phyloP scores from a whole-genome alignment of 2,329 filamentous ascomycete species.

The Curvularia spicifera region DNA sequence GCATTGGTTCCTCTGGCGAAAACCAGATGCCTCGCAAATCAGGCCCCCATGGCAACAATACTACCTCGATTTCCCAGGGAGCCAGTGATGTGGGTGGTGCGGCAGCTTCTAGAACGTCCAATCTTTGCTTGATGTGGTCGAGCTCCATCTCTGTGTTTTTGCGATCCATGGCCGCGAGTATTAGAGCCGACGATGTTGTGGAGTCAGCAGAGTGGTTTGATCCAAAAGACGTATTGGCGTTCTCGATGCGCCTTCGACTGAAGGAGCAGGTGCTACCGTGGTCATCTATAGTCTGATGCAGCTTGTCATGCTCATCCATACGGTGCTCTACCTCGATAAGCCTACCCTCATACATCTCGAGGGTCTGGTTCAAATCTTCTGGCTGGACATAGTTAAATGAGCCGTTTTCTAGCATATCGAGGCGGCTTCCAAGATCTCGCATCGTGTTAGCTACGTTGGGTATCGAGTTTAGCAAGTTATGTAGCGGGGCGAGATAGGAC shows the following conservation, averaged over 20 bases:
- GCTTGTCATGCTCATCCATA: conserved; percentile 50
- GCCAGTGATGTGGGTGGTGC: conserved; percentile 65
- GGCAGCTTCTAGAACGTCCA: conserved; percentile 63
- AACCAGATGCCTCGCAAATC: conserved; percentile 63
- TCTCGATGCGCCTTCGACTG: conserved; percentile 40
- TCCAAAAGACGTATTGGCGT: conserved; percentile 49
- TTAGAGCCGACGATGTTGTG: conserved; percentile 47
- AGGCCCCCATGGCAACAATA: conserved; percentile 73
- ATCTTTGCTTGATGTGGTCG: conserved; percentile 56
- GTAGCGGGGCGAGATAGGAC: conserved; percentile 45
- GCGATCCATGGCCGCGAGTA: conserved; percentile 45
- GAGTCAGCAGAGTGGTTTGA: conserved; percentile 50
- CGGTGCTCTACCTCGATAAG: conserved; percentile 71
- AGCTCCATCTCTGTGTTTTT: conserved; percentile 54
- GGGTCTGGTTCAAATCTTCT: conserved; percentile 71
- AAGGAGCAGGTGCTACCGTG: conserved; percentile 37
- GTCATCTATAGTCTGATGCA: conserved; percentile 41
- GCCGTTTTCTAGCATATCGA: conserved; percentile 72
- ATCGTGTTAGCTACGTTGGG: conserved; percentile 57
- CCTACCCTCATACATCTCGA: conserved; percentile 70
- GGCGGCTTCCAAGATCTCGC: conserved; percentile 66
- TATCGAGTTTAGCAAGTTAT: conserved; percentile 48
- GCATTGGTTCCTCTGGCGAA: conserved; percentile 50
- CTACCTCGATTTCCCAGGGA: conserved; percentile 78
- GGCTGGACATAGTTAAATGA: conserved; percentile 72